phyloP scores from a whole-genome alignment of 2,329 filamentous ascomycete species.

The Fusarium mangiferae region DNA sequence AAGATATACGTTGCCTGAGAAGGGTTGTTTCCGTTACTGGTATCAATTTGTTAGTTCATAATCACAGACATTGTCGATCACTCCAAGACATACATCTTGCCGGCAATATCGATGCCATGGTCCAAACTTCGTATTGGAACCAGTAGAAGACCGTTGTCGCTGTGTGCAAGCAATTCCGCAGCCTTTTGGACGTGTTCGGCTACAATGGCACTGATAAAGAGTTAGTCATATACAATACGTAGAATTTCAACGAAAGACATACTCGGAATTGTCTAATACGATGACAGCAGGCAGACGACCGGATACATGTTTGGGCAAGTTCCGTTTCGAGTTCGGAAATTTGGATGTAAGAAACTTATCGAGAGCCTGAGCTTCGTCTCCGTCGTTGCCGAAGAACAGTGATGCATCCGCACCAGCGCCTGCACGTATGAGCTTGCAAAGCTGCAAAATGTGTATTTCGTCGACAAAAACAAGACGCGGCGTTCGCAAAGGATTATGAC shows the following conservation, averaged over 20 bases:
- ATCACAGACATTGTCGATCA: neutral
- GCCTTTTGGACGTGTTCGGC: neutral
- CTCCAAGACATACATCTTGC: neutral
- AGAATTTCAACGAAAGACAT: accelerated
- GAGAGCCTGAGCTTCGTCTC: neutral
- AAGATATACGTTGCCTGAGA: neutral
- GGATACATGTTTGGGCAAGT: neutral
- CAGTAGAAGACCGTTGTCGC: neutral
- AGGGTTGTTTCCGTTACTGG: neutral
- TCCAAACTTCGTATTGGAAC: neutral
- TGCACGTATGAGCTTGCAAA: neutral
- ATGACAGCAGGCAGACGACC: neutral
- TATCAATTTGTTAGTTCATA: neutral
- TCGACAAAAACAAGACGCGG: neutral
- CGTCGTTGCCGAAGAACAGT: neutral
- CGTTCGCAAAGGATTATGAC: neutral
- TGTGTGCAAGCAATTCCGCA: neutral
- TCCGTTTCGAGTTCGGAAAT: neutral
- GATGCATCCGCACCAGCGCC: neutral
- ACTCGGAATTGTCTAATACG: neutral
- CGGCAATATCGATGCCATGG: neutral
- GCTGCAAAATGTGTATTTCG: neutral
- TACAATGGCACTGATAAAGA: neutral
- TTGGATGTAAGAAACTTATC: neutral
- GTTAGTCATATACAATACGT: neutral